These are phyloP conservation scores for Brassica balearica DNA, from an alignment of 441 rosid species.

Conservation along the genomic window DNA sequence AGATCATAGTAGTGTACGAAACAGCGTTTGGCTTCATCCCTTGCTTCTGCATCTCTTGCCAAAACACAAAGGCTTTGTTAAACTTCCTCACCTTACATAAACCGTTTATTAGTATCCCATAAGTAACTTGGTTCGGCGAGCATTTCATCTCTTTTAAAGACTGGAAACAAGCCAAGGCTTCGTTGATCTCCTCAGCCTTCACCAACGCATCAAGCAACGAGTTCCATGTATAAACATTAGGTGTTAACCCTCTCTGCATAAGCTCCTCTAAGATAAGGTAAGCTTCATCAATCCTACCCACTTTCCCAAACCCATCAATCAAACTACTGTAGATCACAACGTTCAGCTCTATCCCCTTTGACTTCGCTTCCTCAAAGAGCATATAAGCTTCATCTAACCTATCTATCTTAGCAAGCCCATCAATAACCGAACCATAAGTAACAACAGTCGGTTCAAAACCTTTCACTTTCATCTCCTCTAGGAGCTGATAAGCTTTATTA, in stretches of 20 bases:
- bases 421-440: constrained; percentile 88
- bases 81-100: constrained; percentile 85
- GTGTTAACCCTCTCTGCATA: constrained; percentile 88
- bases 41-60: constrained; percentile 97
- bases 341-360: constrained; percentile 70
- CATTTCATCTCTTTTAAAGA: constrained; percentile 82
- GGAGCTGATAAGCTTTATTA: constrained; percentile 86
- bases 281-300: constrained; percentile 95
- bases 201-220: constrained; percentile 92
- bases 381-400: constrained; percentile 96
- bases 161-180: constrained; percentile 87
- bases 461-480: constrained; percentile 89
- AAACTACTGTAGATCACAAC: constrained; percentile 85
- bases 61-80: constrained; percentile 92
- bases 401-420: constrained; percentile 89
- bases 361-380: constrained; percentile 96
- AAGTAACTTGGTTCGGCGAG: constrained; percentile 74
- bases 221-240: constrained; percentile 88
- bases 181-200: constrained; percentile 86
- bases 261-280: constrained; percentile 91
- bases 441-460: constrained; percentile 84
- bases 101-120: constrained; percentile 81
- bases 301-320: constrained; percentile 95
- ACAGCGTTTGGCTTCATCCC: constrained; percentile 71
- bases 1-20: constrained; percentile 85